These are phyloP conservation scores for Schoenoplectus tabernaemontani DNA, from an alignment of 202 grass and related monocot species.

Conservation along the genomic window DNA sequence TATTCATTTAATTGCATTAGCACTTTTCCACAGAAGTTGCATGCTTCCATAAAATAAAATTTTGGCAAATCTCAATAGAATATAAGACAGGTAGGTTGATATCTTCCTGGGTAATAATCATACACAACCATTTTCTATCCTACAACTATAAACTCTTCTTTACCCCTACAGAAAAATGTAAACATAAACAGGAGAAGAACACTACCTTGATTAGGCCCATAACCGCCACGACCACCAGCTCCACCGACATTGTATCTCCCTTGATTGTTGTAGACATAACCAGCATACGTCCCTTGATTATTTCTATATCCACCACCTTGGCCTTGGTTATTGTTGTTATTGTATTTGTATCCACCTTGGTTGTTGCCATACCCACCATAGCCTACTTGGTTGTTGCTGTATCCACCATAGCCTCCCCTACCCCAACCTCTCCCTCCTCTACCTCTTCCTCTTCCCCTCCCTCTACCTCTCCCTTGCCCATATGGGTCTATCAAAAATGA, in stretches of 20 bases:
- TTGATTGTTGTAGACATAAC: constrained; percentile 65
- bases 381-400: constrained; percentile 28
- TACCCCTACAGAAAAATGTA: constrained; percentile 21
- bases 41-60: neutral
- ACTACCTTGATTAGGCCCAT: constrained; percentile 49
- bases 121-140: neutral
- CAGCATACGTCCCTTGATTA: constrained; percentile 45
- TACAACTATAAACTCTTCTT: neutral
- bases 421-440: constrained; percentile 48
- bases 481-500: constrained; percentile 52
- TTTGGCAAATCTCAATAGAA: neutral
- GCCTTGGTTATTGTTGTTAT: constrained; percentile 37
- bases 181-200: neutral
- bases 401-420: constrained; percentile 36
- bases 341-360: constrained; percentile 47
- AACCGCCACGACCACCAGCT: neutral
- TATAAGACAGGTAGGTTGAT: neutral
- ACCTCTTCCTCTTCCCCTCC: constrained; percentile 60
- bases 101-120: neutral
- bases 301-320: constrained; percentile 49
- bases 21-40: neutral
- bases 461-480: constrained; percentile 52
- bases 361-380: constrained; percentile 30
- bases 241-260: constrained; percentile 40
- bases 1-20: neutral